Conservation (phyloP, 495 filamentous ascomycete genomes). For the Aspergillus saccharolyticus region DNA sequence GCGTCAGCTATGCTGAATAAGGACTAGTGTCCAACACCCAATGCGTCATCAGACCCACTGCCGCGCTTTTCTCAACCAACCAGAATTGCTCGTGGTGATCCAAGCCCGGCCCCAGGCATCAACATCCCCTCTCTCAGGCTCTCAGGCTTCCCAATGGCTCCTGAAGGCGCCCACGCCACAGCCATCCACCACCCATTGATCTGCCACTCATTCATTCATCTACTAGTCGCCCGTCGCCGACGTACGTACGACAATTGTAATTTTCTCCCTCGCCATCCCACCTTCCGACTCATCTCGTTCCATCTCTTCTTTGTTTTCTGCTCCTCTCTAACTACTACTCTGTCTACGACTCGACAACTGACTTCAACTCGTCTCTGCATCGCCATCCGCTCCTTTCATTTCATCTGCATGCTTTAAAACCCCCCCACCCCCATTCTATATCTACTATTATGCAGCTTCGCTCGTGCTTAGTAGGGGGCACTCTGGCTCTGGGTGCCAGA, state of each 20-base stretch:
- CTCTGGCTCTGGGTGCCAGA: constrained; percentile 38
- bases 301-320: background rate
- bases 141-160: background rate
- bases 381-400: background rate
- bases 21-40: background rate
- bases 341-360: no score
- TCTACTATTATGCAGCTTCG: constrained; percentile 37
- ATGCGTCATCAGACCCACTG: constrained; percentile 1
- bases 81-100: background rate
- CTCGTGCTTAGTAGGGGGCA: constrained; percentile 38
- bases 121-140: background rate
- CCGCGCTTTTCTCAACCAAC: background rate
- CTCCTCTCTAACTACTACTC: background rate
- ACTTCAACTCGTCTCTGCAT: background rate
- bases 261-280: no score
- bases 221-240: background rate
- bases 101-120: background rate
- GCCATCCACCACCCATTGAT: no score
- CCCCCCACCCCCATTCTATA: background rate
- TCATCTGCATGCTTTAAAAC: constrained; percentile 8
- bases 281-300: no score
- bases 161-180: background rate
- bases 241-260: no score
- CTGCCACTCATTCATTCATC: background rate
- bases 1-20: background rate